Base-by-base conservation (phyloP, 192 early-diverging fungal species). In the Coemansia sp. region DNA sequence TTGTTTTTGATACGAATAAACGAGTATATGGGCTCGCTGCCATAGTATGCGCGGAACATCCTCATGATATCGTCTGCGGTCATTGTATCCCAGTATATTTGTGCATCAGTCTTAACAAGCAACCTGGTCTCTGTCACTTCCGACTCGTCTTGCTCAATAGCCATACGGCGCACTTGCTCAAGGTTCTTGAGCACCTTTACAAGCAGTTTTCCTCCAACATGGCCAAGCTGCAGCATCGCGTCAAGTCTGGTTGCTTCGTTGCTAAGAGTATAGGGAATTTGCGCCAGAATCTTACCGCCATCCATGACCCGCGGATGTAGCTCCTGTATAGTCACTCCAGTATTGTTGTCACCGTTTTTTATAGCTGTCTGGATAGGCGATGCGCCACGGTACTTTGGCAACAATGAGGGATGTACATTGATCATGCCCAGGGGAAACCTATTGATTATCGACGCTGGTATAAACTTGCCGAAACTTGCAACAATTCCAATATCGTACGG, bases 331-430 rank as follows among this genome's bases (percentile, higher is more conserved):
- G 94, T 91, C 8, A 95, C 88, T 1, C 95, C 95, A 0, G 92
- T 87, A 43, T 75, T 71, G 12, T 59, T 58, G 48, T 94, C 95
- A 28, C 86, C 84, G 58, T 93, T 87, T 48, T 95, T 37, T 30
- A 98, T 90, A 0, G 94, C 79, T 20, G 92, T 82, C 63, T 98
- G 92, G 48, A 98, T 84, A 10, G 95, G 95, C 12, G 95, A 87
- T 15, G 95, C 89, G 18, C 95, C 95, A n/a, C 95, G 88, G 71
- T 95, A 96, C 84, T 87, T 87, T 31, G 95, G 95, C 39, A 98
- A 73, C 35, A 98, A 75, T 10, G 94, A 96, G n/a, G 95, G 95
- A 64, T 98, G 95, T 5, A 95, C 87, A 68, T 98, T 98, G 35
- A 97, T 71, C 12, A 90, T 89, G 25, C 87, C 90, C 30, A 75